Base-by-base conservation (phyloP, 805 yeast genomes). In the Wickerhamomyces hampshirensis region DNA sequence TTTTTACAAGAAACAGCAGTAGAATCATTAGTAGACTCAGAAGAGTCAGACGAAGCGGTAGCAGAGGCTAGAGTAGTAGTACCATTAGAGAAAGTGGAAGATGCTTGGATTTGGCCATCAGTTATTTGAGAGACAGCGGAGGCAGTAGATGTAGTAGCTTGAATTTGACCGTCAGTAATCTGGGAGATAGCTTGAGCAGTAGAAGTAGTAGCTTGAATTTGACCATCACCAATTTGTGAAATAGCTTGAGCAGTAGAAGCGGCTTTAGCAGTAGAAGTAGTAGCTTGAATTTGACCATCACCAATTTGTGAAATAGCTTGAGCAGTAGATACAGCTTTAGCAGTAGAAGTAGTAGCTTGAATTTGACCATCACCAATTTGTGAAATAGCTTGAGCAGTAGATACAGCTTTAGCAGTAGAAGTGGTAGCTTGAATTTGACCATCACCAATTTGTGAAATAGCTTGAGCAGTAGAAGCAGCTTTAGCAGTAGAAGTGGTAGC, bases 231-330 rank as follows among this genome's bases (percentile, higher is more conserved):
- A 21, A 53, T 54, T 43, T 55, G 58, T 17, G 57, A 47, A 18
- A 50, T 46, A 27, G 44, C 55, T 31, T 40, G 38, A 18, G 48
- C 45, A 19, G 44, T 39, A 19, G 43, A 23, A 16, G 44, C 26
- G 26, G 45, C 46, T 33, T 48, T 40, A 11, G 52, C 31, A 16
- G 52, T 38, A 35, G 68, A 62, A 30, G 45, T 41, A 8, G 45
- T 38, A 14, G 71, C 65, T 44, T 61, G 81, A 54, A 75, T 63
- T 60, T 76, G 81, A 54, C 81, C 81, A 47, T 77, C 83, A 48
- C 67, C 71, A 40, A 73, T 75, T 57, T 72, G 78, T 45, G 72
- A 57, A 33, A 73, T 60, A 33, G 58, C 68, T 17, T 47, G 31
- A 26, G 37, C 40, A 27, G 40, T 30, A 39, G 46, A 34, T 9